Evolutionary conservation across 306 rosid genomes (phyloP).

Genomic region (Senna siamea): DNA sequence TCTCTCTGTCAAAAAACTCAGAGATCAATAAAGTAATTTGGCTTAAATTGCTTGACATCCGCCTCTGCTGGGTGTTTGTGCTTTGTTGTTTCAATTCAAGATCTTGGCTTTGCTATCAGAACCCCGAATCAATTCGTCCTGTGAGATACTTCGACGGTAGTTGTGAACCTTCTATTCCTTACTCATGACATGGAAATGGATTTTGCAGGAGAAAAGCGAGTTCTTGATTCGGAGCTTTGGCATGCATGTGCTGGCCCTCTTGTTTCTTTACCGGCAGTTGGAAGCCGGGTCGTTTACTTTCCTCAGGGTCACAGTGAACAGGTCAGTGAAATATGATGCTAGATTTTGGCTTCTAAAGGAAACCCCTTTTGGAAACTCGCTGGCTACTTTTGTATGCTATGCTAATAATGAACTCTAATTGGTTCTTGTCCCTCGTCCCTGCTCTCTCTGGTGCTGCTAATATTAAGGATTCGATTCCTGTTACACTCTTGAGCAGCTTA

Average conservation of each 20-base stretch:
- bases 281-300: slow-evolving; percentile 91
- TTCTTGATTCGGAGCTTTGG: slow-evolving; percentile 96
- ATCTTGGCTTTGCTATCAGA: slow-evolving; percentile 41
- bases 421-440: slow-evolving; percentile 32
- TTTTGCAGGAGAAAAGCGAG: slow-evolving; percentile 88
- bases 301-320: slow-evolving; percentile 99
- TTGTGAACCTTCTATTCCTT: too few species aligned
- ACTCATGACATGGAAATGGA: slow-evolving; percentile 31
- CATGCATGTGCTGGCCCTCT: slow-evolving; percentile 99
- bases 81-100: slow-evolving; percentile 33
- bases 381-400: slow-evolving; percentile 29
- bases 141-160: slow-evolving; percentile 7
- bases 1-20: too few species aligned
- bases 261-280: slow-evolving; percentile 85
- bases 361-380: slow-evolving; percentile 7
- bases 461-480: slow-evolving; percentile 25
- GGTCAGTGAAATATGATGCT: slow-evolving; percentile 49
- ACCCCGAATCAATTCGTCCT: slow-evolving; percentile 20
- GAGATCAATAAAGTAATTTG: too few species aligned
- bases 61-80: slow-evolving; percentile 30
- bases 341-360: slow-evolving; percentile 31
- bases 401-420: slow-evolving; percentile 18
- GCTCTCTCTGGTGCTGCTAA: slow-evolving; percentile 27
- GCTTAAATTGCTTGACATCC: slow-evolving; percentile 34
- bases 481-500: neutral